Evolutionary conservation across 2,329 filamentous ascomycete genomes (phyloP), one percentile per base, ranked within the genome.

Genomic region (Aureobasidium melanogenum): DNA sequence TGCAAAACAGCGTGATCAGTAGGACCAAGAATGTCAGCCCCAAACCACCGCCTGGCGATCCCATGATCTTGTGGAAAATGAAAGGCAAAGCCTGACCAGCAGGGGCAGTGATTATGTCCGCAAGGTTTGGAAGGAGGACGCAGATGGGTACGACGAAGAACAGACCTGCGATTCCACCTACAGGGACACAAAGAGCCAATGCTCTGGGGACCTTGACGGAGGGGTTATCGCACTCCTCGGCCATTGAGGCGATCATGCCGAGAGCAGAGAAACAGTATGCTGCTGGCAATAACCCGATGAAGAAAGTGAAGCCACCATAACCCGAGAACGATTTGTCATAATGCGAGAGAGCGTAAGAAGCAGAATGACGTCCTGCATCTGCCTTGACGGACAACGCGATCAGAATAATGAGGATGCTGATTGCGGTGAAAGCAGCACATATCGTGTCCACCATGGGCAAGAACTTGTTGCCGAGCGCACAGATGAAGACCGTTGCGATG

Each of bases 381-480:
- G 83, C 82, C 59, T 77, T 81, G 17, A 80, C 77, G 0, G 82
- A 82, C 1, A 86, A 69, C 2, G 78, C 79, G 46, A 86, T 78
- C n/a, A 83, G 71, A 60, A 83, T 81, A 39, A 84, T 74, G 30
- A 86, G 50, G 64, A 85, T 85, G 22, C 76, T 80, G 5, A 85
- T 43, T 0, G 77, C 77, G 0, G 82, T 85, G 70, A 81, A 85
- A 0, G 72, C 76, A 0, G 82, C 81, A 60, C 81, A 84, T 52
- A 82, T 74, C 0, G 80, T 84, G 67, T 87, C 84, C 1, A 86
- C 78, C 66, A 80, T 73, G 0, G 86, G 88, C 38, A 91, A 77
- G 73, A 82, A 87, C 32, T 77, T 79, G 72, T 91, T 90, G 47
- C 83, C 84, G 39, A 88, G 80, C 1, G 83, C 77, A 64, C 87